A percentile compares a stretch with the other conserved stretches of the same genome.
Evolutionary conservation across 2,329 filamentous ascomycete genomes (phyloP).

Genomic region (Emmonsiellopsis sp.): DNA sequence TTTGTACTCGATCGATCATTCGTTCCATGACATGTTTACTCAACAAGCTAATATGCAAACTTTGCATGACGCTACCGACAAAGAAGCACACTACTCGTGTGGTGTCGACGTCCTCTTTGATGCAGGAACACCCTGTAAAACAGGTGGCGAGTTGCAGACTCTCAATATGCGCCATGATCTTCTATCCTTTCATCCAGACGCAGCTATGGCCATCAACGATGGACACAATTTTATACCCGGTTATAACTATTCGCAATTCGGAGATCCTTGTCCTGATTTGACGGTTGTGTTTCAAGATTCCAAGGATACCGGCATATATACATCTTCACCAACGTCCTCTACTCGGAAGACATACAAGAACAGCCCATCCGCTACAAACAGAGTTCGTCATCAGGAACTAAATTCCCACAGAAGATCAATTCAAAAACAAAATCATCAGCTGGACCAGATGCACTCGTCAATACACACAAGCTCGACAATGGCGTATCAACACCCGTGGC

Average conservation of each 20-base stretch:
- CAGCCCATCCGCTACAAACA: constrained; percentile 25
- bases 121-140: constrained; percentile 9
- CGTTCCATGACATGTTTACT: constrained; percentile 54
- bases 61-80: constrained; percentile 38
- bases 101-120: constrained; percentile 10
- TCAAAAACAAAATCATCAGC: constrained; percentile 35
- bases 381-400: constrained; percentile 30
- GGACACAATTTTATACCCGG: constrained; percentile 9
- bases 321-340: constrained; percentile 28
- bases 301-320: constrained; percentile 7
- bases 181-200: constrained; percentile 20
- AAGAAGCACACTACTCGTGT: constrained; percentile 29
- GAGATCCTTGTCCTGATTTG: constrained; percentile 8
- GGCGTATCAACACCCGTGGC: constrained; percentile 40
- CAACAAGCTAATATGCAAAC: constrained; percentile 52
- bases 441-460: constrained; percentile 48
- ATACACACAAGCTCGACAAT: constrained; percentile 35
- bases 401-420: constrained; percentile 29
- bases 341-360: constrained; percentile 27
- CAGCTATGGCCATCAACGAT: constrained; percentile 5
- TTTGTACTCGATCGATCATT: constrained; percentile 37
- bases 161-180: constrained; percentile 18
- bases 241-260: constrained; percentile 5
- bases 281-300: constrained; percentile 14
- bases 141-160: constrained; percentile 7